A percentile compares a stretch with the other conserved stretches of the same genome.
Conservation (phyloP, 108 stramenopile species). For the Nannochloropsis salina region DNA sequence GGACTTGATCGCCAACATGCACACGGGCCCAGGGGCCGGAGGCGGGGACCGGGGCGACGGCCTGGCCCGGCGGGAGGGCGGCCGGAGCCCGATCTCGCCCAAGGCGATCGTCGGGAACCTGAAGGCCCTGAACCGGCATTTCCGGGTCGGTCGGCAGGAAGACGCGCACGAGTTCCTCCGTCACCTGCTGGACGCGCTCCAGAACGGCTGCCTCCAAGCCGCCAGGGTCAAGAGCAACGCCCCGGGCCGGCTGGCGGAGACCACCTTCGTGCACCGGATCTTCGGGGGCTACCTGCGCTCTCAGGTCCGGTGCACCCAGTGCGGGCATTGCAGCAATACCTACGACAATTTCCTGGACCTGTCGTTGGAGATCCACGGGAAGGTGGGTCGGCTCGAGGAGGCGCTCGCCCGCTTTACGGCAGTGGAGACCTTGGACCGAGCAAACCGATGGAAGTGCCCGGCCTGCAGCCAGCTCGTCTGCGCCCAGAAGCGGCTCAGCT, state of each 20-base stretch:
- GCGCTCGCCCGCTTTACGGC: constrained; percentile 72
- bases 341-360: constrained; percentile 93
- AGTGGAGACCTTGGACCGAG: constrained; percentile 71
- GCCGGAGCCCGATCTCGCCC: constrained; percentile 59
- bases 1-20: constrained; percentile 12
- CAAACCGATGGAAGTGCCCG: constrained; percentile 84
- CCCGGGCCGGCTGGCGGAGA: constrained; percentile 68
- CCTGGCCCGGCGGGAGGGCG: neutral
- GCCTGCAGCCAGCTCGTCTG: constrained; percentile 64
- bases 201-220: constrained; percentile 55
- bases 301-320: constrained; percentile 73
- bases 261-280: constrained; percentile 75
- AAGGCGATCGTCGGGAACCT: constrained; percentile 63
- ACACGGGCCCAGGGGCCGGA: neutral
- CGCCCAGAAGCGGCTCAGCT: constrained; percentile 48
- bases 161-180: constrained; percentile 96
- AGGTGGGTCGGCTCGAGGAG: constrained; percentile 59
- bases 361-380: constrained; percentile 71
- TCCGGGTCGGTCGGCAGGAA: constrained; percentile 85
- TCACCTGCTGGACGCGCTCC: constrained; percentile 80
- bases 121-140: constrained; percentile 65
- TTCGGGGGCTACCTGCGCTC: constrained; percentile 87
- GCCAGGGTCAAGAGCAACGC: constrained; percentile 40
- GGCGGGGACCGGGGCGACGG: neutral
- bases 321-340: constrained; percentile 75